A percentile compares a stretch with the other conserved stretches of the same genome.
These are phyloP conservation scores for Amaranthus tricolor DNA, from an alignment of 179 eudicot species.

Conservation along the genomic window DNA sequence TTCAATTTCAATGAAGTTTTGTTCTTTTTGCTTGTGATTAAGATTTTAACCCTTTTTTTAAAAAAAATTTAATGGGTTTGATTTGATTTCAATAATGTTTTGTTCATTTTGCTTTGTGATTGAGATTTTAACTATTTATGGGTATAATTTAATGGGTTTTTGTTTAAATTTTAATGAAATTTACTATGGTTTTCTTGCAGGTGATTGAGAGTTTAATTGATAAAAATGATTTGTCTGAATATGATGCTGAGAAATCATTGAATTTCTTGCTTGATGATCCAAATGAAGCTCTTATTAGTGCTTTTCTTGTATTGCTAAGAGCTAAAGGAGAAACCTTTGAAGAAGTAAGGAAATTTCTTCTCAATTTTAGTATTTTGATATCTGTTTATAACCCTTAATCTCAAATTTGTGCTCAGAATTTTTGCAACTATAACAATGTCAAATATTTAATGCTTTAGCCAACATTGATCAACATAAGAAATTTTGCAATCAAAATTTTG, in stretches of 20 bases:
- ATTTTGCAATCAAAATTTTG: too few relatives aligned
- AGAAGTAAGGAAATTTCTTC: slow-evolving; percentile 47
- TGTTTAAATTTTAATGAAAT: too few relatives aligned
- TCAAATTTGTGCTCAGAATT: too few relatives aligned
- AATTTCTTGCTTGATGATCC: slow-evolving; percentile 69
- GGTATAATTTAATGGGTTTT: too few relatives aligned
- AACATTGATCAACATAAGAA: too few relatives aligned
- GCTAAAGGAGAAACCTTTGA: slow-evolving; percentile 98
- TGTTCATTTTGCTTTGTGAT: not conserved
- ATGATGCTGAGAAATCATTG: slow-evolving; percentile 69
- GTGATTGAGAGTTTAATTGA: slow-evolving; percentile 69
- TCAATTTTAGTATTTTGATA: not conserved
- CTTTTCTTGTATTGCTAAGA: slow-evolving; percentile 87
- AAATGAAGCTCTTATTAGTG: slow-evolving; percentile 80
- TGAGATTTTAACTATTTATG: too few relatives aligned
- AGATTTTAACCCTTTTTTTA: not conserved
- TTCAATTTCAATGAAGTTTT: too few relatives aligned
- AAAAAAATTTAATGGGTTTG: slow-evolving; percentile 1
- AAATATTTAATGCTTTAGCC: too few relatives aligned
- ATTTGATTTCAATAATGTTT: not conserved
- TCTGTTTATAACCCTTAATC: too few relatives aligned
- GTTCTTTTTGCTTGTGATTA: not conserved
- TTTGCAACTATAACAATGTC: too few relatives aligned
- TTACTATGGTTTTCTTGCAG: slow-evolving; percentile 32
- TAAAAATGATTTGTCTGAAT: slow-evolving; percentile 60